A percentile compares a stretch with the other conserved stretches of the same genome.
Evolutionary conservation across 2,329 filamentous ascomycete genomes (phyloP).

Genomic region (Fonsecaea multimorphosa): DNA sequence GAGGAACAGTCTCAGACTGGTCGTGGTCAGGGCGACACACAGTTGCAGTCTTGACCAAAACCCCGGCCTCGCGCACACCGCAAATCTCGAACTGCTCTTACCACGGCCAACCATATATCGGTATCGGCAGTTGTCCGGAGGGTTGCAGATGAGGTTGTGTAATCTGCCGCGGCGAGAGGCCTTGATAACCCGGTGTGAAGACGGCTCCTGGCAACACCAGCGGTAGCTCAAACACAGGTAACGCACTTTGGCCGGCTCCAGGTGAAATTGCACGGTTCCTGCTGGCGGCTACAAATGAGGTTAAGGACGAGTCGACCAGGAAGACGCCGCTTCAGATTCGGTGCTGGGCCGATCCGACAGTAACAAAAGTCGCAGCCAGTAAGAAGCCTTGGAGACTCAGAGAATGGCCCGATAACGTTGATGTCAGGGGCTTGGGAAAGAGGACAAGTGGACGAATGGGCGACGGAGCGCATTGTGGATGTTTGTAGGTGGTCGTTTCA

Average conservation of each 20-base stretch:
- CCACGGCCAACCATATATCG: conserved; percentile 6
- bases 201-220: conserved; percentile 23
- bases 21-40: neutral
- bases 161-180: conserved; percentile 12
- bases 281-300: conserved; percentile 24
- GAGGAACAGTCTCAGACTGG: neutral
- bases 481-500: conserved; percentile 6
- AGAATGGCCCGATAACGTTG: neutral
- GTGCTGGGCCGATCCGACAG: conserved; percentile 25
- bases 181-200: neutral
- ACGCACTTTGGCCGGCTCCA: conserved; percentile 15
- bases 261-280: conserved; percentile 28
- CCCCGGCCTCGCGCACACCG: conserved; percentile 3
- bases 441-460: conserved; percentile 20
- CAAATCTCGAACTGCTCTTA: conserved; percentile 19
- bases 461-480: conserved; percentile 23
- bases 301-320: conserved; percentile 6
- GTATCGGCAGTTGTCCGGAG: conserved; percentile 6
- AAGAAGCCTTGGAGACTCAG: neutral
- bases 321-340: conserved; percentile 8
- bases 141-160: conserved; percentile 15
- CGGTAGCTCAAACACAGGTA: conserved; percentile 27
- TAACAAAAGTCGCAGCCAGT: conserved; percentile 15
- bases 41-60: neutral
- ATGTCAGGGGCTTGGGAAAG: conserved; percentile 19